phyloP scores from a whole-genome alignment of 345 rosid species.

The Gossypium sturtianum region DNA sequence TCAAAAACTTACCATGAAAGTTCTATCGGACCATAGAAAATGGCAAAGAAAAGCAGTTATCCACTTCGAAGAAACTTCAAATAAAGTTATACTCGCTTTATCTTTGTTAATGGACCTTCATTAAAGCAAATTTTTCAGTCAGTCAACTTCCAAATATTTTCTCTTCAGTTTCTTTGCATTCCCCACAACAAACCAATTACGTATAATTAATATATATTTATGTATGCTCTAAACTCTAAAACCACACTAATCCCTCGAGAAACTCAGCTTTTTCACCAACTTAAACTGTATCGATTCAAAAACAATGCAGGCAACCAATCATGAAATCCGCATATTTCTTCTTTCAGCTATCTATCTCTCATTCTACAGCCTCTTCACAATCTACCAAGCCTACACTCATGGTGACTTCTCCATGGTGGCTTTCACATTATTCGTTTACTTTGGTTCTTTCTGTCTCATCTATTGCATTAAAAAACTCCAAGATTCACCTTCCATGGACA shows the following conservation, averaged over 20 bases:
- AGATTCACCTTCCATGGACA: background rate
- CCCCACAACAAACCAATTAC: background rate
- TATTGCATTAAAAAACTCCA: background rate
- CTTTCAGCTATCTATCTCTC: background rate
- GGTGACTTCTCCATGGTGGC: background rate
- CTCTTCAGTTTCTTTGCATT: background rate
- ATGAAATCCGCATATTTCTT: background rate
- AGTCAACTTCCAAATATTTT: background rate
- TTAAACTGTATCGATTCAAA: background rate
- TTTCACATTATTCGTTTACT: background rate
- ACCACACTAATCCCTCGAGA: background rate
- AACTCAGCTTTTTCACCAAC: background rate
- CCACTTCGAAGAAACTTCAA: background rate
- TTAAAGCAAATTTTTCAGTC: too few relatives aligned
- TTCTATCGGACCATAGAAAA: background rate
- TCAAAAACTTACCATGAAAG: background rate
- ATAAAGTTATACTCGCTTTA: too few relatives aligned
- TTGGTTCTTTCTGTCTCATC: background rate
- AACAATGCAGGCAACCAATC: background rate
- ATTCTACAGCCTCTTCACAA: background rate
- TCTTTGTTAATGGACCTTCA: too few relatives aligned
- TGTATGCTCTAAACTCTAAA: background rate
- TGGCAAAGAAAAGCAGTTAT: too few relatives aligned
- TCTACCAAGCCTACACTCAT: background rate
- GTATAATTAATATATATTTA: too few relatives aligned